Evolutionary conservation across 129 eudicot species (phyloP).

Genomic region (Gnaphalium uliginosum): DNA sequence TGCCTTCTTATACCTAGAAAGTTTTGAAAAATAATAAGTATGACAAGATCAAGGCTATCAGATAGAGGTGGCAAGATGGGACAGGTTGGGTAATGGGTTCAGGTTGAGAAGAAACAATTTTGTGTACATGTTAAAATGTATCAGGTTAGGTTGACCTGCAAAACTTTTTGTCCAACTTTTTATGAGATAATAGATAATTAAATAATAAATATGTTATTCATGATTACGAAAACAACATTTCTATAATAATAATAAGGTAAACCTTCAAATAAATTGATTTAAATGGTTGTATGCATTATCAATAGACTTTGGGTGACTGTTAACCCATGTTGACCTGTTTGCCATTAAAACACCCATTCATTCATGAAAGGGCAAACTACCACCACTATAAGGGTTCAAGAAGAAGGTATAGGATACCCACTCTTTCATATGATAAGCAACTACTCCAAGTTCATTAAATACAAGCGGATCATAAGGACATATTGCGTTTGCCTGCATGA

Average conservation of each 20-base stretch:
- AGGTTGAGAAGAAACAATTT: not conserved
- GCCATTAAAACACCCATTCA: not conserved
- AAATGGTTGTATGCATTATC: not conserved
- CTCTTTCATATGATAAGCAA: conserved; percentile 94
- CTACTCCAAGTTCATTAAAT: conserved; percentile 92
- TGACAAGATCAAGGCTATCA: not conserved
- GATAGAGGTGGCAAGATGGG: not conserved
- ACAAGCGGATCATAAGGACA: conserved; percentile 94
- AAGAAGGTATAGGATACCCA: conserved; percentile 33
- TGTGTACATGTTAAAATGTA: not conserved
- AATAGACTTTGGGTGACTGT: not conserved
- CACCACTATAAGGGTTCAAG: not conserved
- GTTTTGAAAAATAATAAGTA: not conserved
- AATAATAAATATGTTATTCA: not conserved
- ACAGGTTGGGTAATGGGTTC: not conserved
- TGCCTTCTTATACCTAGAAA: conserved; percentile 72
- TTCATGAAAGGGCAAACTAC: not conserved
- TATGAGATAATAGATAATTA: not conserved
- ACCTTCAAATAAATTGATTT: not conserved
- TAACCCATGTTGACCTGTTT: not conserved
- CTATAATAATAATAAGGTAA: not conserved
- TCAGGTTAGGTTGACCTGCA: not conserved
- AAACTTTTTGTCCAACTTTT: not conserved
- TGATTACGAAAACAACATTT: not conserved
- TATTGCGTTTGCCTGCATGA: conserved; percentile 83